Conservation (phyloP, 352 stramenopile species). For the Halophytophthora batemanensis region DNA sequence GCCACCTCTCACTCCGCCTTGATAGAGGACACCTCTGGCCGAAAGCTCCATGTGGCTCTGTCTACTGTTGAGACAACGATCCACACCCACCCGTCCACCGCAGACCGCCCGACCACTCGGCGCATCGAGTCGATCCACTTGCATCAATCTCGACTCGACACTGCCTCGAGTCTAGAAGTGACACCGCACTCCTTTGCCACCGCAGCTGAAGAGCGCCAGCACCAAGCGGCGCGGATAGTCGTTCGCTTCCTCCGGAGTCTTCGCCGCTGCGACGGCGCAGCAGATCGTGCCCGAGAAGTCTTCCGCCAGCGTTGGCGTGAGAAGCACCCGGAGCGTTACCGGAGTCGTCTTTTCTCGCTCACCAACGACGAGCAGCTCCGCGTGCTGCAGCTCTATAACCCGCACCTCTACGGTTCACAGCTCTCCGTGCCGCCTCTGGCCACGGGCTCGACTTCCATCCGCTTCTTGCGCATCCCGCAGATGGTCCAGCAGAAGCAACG, state of each 20-base stretch:
- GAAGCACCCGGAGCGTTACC: slow-evolving; percentile 20
- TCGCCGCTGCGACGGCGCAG: slow-evolving; percentile 23
- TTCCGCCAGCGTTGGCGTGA: slow-evolving; percentile 33
- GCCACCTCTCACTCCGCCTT: not conserved
- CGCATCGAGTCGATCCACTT: not conserved
- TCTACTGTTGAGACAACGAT: no score
- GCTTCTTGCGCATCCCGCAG: slow-evolving; percentile 14
- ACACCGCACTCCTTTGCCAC: not conserved
- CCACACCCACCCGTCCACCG: not conserved
- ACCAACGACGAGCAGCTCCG: slow-evolving; percentile 44
- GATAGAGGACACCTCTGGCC: not conserved
- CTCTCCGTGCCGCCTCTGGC: slow-evolving; percentile 10
- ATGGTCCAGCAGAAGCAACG: slow-evolving; percentile 24
- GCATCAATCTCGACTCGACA: not conserved
- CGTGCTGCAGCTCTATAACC: slow-evolving; percentile 64
- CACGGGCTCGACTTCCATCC: slow-evolving; percentile 11
- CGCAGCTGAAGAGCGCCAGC: slow-evolving; percentile 22
- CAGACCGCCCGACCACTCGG: not conserved
- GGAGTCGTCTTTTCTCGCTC: slow-evolving; percentile 21
- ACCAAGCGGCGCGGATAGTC: slow-evolving; percentile 54
- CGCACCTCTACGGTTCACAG: slow-evolving; percentile 38
- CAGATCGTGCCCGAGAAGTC: slow-evolving; percentile 19
- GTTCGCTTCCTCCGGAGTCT: slow-evolving; percentile 47
- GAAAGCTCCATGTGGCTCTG: not conserved
- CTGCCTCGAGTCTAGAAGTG: not conserved